Base-by-base conservation (phyloP, 441 rosid species). In the Theobroma grandiflorum region DNA sequence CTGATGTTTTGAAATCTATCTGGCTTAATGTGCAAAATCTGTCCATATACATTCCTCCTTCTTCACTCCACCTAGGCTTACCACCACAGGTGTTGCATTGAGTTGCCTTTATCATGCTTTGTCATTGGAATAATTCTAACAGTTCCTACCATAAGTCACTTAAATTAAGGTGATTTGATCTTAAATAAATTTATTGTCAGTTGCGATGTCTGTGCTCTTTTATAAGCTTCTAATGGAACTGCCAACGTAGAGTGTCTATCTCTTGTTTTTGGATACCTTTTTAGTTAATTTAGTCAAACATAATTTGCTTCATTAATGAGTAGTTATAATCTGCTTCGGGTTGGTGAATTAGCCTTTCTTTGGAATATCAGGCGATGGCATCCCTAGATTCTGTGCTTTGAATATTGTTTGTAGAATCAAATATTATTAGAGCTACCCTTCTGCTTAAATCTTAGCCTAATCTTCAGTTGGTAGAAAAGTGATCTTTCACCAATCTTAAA, bases 351-450 rank as follows among this genome's bases (percentile, higher is more conserved):
- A 4, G 40, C 2, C 40, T 62, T 31, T 61, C 16, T 33, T 43
- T 31, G 61, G 31, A 18, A 16, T 50, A 52, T 50, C 61, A 33
- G 75, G 33, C 45, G 4, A 72, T 33, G 31, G 42, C 59, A 26
- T 70, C 58, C 74, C 57, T 49, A 47, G 58, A 70, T 70, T 70
- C 42, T 31, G 9, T 31, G 8, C 15, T n/a, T 50, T 72, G 15
- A 35, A 52, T 71, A 71, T 50, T 35, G 31, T 31, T 71, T 49
- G 43, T 40, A 15, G 58, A 22, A 69, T 42, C 38, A 45, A 9
- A 8, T 49, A 47, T 69, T 14, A 70, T 70, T 31, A 70, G 22
- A 70, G 7, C 59, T 14, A 15, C 40, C 74, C 40, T 15, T 70
- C 31, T 70, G 59, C 40, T 31, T 70, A 49, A 31, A 47, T 49